Evolutionary conservation across 2,329 filamentous ascomycete species (phyloP).

Genomic region (Phaeomoniella chlamydospora): DNA sequence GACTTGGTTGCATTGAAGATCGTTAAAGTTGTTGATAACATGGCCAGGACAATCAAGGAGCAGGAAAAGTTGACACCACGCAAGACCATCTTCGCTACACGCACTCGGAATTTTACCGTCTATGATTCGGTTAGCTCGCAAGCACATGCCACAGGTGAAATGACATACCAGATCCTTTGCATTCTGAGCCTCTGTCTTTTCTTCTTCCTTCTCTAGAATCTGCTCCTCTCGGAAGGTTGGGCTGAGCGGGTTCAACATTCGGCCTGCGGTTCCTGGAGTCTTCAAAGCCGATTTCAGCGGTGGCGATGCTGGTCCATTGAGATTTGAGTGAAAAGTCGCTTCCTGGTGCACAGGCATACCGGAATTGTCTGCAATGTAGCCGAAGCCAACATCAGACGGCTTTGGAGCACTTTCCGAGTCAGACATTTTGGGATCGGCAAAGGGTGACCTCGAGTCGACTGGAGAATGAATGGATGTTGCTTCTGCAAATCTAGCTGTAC

Average conservation of each 20-base stretch:
- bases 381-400: constrained; percentile 80
- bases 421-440: constrained; percentile 30
- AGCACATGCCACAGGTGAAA: too few species aligned
- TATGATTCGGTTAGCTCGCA: too few species aligned
- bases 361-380: constrained; percentile 58
- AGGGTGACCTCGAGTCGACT: constrained; percentile 32
- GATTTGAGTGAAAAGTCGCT: constrained; percentile 33
- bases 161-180: constrained; percentile 68
- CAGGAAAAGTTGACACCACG: constrained; percentile 94
- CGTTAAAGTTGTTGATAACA: constrained; percentile 74
- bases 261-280: constrained; percentile 67
- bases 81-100: constrained; percentile 89
- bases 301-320: constrained; percentile 8
- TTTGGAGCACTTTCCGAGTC: constrained; percentile 34
- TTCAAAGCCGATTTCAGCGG: constrained; percentile 85
- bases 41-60: constrained; percentile 82
- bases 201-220: constrained; percentile 71
- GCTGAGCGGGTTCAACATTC: constrained; percentile 67
- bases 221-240: constrained; percentile 87
- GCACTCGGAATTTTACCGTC: constrained; percentile 86
- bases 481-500: constrained; percentile 50
- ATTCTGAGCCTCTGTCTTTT: constrained; percentile 71
- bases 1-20: constrained; percentile 82
- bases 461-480: constrained; percentile 50
- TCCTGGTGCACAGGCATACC: constrained; percentile 29